phyloP scores from a whole-genome alignment of 108 stramenopile genomes.

The Epithemia pelagica region DNA sequence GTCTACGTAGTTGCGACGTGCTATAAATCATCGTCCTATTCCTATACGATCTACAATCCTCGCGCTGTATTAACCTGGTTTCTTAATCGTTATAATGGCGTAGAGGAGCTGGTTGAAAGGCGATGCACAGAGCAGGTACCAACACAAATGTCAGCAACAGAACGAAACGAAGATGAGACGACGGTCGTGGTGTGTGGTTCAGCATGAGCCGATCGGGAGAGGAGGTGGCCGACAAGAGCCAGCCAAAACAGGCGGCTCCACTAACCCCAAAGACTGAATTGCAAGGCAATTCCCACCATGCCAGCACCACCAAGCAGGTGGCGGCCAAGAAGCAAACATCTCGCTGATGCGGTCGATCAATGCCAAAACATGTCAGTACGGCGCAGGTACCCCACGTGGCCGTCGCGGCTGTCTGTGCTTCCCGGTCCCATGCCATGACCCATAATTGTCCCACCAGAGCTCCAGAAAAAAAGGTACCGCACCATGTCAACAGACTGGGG shows the following conservation, averaged over 20 bases:
- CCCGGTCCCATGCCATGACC: neutral
- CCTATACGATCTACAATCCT: no score
- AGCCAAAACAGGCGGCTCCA: neutral
- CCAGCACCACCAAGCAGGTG: neutral
- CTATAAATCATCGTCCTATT: no score
- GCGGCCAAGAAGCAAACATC: neutral
- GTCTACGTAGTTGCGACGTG: no score
- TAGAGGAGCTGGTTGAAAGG: neutral
- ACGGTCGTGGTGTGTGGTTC: neutral
- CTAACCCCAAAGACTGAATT: constrained; percentile 1
- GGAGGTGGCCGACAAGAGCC: neutral
- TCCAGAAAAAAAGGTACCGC: neutral
- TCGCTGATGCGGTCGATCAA: neutral
- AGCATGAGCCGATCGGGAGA: neutral
- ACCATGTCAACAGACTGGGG: neutral
- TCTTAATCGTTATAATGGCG: no score
- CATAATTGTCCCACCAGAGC: neutral
- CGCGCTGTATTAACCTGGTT: no score
- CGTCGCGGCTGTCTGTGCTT: neutral
- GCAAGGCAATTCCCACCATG: constrained; percentile 3
- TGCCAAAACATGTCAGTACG: neutral
- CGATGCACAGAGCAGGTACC: neutral
- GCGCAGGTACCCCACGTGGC: neutral
- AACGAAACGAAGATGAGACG: neutral
- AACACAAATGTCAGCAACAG: neutral